These are phyloP conservation scores for Bromus sterilis DNA, from an alignment of 176 grass and related monocot genomes.

Conservation along the genomic window DNA sequence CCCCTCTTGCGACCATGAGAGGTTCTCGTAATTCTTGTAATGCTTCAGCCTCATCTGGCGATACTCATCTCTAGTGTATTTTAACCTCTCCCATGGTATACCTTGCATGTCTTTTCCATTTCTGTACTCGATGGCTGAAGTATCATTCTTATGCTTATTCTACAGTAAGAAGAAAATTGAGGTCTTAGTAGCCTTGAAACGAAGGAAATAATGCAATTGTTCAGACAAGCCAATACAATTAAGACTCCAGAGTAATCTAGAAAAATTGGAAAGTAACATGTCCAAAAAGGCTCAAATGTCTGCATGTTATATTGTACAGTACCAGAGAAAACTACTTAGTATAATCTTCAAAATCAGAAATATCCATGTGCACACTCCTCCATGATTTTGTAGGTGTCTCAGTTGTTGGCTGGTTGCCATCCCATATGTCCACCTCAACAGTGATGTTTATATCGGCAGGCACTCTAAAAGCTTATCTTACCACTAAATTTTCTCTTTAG, in stretches of 20 bases:
- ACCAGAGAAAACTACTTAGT: neutral
- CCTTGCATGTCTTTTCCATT: conserved; percentile 58
- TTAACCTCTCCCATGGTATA: conserved; percentile 58
- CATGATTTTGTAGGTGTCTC: neutral
- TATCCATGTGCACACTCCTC: neutral
- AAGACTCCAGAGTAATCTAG: neutral
- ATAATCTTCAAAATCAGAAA: neutral
- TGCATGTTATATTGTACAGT: neutral
- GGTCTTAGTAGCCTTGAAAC: neutral
- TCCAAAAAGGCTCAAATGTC: neutral
- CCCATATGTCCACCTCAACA: neutral
- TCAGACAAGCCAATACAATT: neutral
- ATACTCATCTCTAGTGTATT: conserved; percentile 44
- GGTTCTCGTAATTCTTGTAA: conserved; percentile 49
- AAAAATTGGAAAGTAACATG: neutral
- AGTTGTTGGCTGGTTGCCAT: neutral
- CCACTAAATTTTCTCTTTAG: neutral
- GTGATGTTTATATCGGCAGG: neutral
- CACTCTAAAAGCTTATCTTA: neutral
- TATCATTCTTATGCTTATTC: conserved; percentile 18
- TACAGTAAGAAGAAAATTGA: neutral
- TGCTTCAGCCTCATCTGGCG: conserved; percentile 54
- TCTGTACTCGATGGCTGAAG: conserved; percentile 24
- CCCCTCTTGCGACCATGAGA: neutral
- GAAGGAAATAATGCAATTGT: neutral